Evolutionary conservation across 805 yeast species (phyloP).

Genomic region (Schwanniomyces vanrijiae): DNA sequence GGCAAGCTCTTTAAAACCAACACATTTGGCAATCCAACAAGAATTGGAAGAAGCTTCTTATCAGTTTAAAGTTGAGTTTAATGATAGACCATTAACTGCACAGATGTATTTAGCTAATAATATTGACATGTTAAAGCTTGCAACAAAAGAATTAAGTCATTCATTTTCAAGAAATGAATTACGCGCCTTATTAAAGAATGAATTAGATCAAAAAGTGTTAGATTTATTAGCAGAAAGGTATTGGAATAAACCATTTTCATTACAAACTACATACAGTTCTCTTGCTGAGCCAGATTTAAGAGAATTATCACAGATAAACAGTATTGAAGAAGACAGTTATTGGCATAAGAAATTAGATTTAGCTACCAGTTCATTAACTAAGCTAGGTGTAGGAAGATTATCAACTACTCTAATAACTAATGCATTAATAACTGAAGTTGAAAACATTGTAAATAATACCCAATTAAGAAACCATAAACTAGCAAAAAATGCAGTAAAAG

Average conservation of each 20-base stretch:
- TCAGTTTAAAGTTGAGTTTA: conserved; percentile 92
- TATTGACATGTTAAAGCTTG: conserved; percentile 79
- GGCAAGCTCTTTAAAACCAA: conserved; percentile 86
- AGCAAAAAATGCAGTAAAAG: conserved; percentile 76
- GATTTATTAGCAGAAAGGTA: conserved; percentile 86
- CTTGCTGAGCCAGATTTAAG: conserved; percentile 47
- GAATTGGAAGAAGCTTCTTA: conserved; percentile 93
- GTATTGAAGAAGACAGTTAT: conserved; percentile 62
- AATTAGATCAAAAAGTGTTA: conserved; percentile 84
- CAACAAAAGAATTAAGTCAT: conserved; percentile 83
- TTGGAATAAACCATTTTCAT: conserved; percentile 71
- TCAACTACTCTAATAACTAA: conserved; percentile 82
- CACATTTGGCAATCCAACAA: conserved; percentile 78
- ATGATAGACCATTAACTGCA: conserved; percentile 91
- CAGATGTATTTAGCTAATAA: conserved; percentile 92
- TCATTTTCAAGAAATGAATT: conserved; percentile 82
- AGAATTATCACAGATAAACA: conserved; percentile 54
- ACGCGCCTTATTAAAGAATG: conserved; percentile 73
- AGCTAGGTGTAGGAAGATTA: conserved; percentile 89
- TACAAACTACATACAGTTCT: conserved; percentile 11
- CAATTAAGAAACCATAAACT: conserved; percentile 83
- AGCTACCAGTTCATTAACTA: conserved; percentile 80
- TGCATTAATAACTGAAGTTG: conserved; percentile 75
- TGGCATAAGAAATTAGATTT: conserved; percentile 90
- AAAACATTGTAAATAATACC: conserved; percentile 68